Evolutionary conservation across 169 alveolate genomes (phyloP).

Genomic region (Plasmodium ovale): DNA sequence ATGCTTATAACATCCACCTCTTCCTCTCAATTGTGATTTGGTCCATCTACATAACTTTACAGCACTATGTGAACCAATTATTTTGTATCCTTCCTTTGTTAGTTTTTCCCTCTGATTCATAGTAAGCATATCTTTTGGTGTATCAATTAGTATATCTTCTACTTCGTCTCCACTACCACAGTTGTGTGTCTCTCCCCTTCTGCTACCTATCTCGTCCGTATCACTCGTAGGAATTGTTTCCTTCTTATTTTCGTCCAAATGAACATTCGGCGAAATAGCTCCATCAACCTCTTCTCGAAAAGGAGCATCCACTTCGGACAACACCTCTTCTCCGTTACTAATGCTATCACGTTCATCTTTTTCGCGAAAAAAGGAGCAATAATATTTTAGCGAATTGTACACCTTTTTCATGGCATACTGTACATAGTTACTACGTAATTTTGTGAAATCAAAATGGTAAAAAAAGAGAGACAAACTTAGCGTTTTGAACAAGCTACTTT

Average conservation of each 20-base stretch:
- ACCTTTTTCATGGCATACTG: not conserved
- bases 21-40: conserved; percentile 88
- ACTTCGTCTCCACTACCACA: conserved; percentile 75
- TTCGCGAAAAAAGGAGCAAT: conserved; percentile 49
- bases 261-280: not conserved
- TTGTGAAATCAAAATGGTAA: conserved; percentile 22
- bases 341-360: not conserved
- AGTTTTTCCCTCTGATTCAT: conserved; percentile 77
- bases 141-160: conserved; percentile 75
- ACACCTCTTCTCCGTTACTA: not conserved
- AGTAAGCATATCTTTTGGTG: conserved; percentile 78
- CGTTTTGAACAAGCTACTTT: conserved; percentile 47
- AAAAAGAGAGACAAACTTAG: conserved; percentile 33
- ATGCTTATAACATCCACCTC: conserved; percentile 94
- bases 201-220: not conserved
- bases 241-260: not conserved
- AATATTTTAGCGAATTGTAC: conserved; percentile 12
- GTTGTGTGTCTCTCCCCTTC: not conserved
- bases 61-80: conserved; percentile 92
- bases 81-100: conserved; percentile 86
- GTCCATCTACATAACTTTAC: conserved; percentile 94
- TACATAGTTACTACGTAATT: not conserved
- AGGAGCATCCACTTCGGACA: not conserved
- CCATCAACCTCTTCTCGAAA: not conserved
- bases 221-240: not conserved